A percentile compares a stretch with the other conserved stretches of the same genome.
Evolutionary conservation across 257 asterid species (phyloP).

Genomic region (Solanum pinnatisectum): DNA sequence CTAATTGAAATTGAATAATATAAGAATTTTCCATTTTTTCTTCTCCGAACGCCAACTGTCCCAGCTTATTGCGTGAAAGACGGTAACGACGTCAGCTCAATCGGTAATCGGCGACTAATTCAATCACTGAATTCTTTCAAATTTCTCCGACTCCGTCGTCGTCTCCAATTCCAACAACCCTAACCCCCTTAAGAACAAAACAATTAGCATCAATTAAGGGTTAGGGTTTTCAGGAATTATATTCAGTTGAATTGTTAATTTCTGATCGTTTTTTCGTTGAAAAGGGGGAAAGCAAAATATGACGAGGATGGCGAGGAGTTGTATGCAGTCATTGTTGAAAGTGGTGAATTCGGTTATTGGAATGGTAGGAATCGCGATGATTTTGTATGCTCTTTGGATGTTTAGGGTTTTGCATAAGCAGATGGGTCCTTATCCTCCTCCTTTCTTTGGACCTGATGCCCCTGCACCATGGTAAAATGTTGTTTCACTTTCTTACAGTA

Average conservation of each 20-base stretch:
- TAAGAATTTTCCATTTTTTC: background rate
- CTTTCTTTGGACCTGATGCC: slow-evolving; percentile 16
- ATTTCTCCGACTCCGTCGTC: background rate
- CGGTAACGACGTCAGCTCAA: background rate
- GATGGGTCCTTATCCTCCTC: slow-evolving; percentile 9
- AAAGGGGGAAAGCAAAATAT: slow-evolving; percentile 10
- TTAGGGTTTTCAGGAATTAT: background rate
- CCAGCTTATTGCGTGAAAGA: background rate
- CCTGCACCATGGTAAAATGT: slow-evolving; percentile 60
- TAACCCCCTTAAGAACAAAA: background rate
- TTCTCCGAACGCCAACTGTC: background rate
- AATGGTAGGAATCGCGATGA: slow-evolving; percentile 71
- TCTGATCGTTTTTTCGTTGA: background rate
- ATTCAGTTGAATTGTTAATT: background rate
- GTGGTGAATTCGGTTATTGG: slow-evolving; percentile 66
- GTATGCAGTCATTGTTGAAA: slow-evolving; percentile 64
- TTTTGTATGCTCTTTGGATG: slow-evolving; percentile 85
- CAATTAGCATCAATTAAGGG: background rate
- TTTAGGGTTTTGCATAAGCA: slow-evolving; percentile 63
- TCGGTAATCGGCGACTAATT: background rate
- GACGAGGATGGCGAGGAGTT: slow-evolving; percentile 64
- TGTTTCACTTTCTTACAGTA: background rate
- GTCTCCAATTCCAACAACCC: background rate
- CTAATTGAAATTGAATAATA: background rate
- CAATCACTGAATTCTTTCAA: background rate